phyloP scores from a whole-genome alignment of 305 asterid species.

The Solanum aculeatissimum region DNA sequence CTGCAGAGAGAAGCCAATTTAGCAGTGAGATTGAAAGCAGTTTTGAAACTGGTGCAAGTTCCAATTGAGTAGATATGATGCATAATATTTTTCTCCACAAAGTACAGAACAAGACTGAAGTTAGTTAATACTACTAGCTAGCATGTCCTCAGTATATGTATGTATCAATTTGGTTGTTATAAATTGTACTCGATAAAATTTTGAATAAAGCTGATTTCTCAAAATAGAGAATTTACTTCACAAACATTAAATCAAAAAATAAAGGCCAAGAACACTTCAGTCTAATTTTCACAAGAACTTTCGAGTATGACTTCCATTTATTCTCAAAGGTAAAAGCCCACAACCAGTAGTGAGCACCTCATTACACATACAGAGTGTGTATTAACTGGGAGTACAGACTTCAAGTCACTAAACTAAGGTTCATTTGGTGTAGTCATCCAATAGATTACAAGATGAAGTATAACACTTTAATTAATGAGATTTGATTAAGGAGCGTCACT shows the following conservation, averaged over 20 bases:
- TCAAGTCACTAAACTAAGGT: background rate
- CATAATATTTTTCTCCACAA: background rate
- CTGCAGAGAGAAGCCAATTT: conserved; percentile 2
- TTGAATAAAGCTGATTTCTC: background rate
- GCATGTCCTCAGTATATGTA: background rate
- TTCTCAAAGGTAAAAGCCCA: background rate
- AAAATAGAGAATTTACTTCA: background rate
- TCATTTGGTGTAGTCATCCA: background rate
- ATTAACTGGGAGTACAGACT: background rate
- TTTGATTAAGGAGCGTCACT: background rate
- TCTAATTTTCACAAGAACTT: background rate
- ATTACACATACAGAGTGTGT: background rate
- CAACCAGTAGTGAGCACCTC: background rate
- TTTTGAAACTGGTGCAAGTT: background rate
- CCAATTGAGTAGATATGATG: background rate
- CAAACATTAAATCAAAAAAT: background rate
- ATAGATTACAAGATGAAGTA: background rate
- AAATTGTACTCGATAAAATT: background rate
- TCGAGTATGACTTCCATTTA: background rate
- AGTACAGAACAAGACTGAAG: background rate
- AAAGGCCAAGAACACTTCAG: background rate
- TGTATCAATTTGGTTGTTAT: background rate
- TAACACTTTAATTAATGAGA: background rate
- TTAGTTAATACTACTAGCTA: background rate
- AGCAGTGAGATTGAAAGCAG: background rate